phyloP scores from a whole-genome alignment of 768 basidiomycete species.

The Auricularia sp. region DNA sequence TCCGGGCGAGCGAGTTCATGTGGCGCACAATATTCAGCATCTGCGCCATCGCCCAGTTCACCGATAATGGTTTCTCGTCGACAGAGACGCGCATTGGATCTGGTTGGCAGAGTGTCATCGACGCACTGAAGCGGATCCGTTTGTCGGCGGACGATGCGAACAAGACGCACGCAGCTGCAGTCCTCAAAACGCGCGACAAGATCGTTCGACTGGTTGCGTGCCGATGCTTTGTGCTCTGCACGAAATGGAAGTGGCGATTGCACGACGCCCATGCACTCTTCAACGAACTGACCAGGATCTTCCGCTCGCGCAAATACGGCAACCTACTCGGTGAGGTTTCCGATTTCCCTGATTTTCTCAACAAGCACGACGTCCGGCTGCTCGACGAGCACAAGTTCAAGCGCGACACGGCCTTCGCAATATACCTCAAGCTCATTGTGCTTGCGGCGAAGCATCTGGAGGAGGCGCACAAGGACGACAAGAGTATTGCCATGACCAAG shows the following conservation, averaged over 20 bases:
- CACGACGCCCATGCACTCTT: constrained; percentile 48
- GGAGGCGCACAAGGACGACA: constrained; percentile 17
- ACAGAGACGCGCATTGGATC: constrained; percentile 33
- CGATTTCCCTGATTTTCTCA: constrained; percentile 67
- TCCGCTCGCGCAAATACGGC: constrained; percentile 65
- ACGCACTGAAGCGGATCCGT: constrained; percentile 49
- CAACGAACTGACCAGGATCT: constrained; percentile 55
- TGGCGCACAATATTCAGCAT: constrained; percentile 65
- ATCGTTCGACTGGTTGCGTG: constrained; percentile 61
- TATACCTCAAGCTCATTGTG: constrained; percentile 76
- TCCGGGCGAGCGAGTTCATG: constrained; percentile 50
- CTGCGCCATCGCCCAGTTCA: constrained; percentile 73
- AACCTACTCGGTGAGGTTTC: constrained; percentile 51
- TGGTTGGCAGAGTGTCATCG: constrained; percentile 55
- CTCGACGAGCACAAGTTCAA: constrained; percentile 36
- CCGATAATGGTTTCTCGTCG: constrained; percentile 37
- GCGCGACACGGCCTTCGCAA: constrained; percentile 62
- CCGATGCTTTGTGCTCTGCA: constrained; percentile 64
- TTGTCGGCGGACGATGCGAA: constrained; percentile 37
- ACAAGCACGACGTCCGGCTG: constrained; percentile 40
- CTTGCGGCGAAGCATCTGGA: constrained; percentile 37
- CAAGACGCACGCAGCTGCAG: constrained; percentile 21
- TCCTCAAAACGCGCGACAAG: constrained; percentile 47
- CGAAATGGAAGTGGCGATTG: constrained; percentile 70
- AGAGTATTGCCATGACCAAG: constrained; percentile 28